These are phyloP conservation scores for Amanita molliuscula DNA, from an alignment of 768 basidiomycete species.

Conservation along the genomic window DNA sequence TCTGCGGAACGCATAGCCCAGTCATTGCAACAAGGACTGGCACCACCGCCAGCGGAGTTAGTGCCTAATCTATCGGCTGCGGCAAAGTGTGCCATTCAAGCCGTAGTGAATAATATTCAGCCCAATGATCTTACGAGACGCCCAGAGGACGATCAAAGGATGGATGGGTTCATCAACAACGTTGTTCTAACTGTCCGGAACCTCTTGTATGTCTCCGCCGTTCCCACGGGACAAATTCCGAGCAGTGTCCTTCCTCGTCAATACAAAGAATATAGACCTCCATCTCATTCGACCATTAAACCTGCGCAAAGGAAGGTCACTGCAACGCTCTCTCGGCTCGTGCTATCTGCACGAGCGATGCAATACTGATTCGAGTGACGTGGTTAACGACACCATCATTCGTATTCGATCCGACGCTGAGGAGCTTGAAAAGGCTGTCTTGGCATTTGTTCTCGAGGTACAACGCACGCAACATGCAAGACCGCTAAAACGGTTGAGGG, in stretches of 20 bases:
- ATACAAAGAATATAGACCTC: constrained; percentile 30
- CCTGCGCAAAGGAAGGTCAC: constrained; percentile 80
- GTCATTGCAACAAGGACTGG: constrained; percentile 47
- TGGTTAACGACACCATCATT: constrained; percentile 49
- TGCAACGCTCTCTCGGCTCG: constrained; percentile 80
- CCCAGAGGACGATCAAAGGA: constrained; percentile 42
- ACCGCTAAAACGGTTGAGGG: constrained; percentile 46
- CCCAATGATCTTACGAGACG: constrained; percentile 31
- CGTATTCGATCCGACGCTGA: constrained; percentile 70
- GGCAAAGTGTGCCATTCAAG: constrained; percentile 48
- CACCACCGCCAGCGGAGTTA: constrained; percentile 46
- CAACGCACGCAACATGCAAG: constrained; percentile 41
- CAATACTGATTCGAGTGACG: constrained; percentile 67
- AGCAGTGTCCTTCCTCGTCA: constrained; percentile 40
- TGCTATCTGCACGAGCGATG: constrained; percentile 85
- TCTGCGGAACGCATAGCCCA: constrained; percentile 61
- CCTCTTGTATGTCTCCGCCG: constrained; percentile 59
- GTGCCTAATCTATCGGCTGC: constrained; percentile 52
- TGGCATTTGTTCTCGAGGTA: constrained; percentile 61
- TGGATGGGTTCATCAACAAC: constrained; percentile 52
- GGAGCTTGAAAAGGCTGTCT: constrained; percentile 63
- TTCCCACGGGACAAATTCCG: constrained; percentile 52
- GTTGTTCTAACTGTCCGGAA: constrained; percentile 70
- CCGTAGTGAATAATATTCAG: constrained; percentile 53
- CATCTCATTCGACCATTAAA: constrained; percentile 55